These are phyloP conservation scores for Botrytis galanthina DNA, from an alignment of 2,329 filamentous ascomycete species.

Conservation along the genomic window DNA sequence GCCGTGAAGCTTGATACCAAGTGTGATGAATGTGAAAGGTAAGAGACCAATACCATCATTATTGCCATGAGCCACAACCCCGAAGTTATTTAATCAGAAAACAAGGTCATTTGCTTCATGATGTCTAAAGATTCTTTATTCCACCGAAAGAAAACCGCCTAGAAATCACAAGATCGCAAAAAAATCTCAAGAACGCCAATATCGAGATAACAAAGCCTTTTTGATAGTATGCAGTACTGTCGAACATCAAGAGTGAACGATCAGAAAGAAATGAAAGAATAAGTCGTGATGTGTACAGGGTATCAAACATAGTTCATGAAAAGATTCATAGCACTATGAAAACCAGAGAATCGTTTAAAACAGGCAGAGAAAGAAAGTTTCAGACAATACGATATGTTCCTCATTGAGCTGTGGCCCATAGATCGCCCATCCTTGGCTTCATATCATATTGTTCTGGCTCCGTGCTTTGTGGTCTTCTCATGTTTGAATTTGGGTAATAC, in stretches of 20 bases:
- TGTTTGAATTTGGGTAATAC: conserved; percentile 68
- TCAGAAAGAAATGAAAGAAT: conserved; percentile 16
- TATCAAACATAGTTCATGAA: conserved; percentile 32
- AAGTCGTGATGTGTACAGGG: conserved; percentile 33
- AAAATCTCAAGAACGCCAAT: conserved; percentile 12
- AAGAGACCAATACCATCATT: not conserved
- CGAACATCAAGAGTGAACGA: conserved; percentile 23
- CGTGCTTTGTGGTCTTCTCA: conserved; percentile 72
- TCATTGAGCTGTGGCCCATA: conserved; percentile 53
- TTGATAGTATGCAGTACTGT: conserved; percentile 28
- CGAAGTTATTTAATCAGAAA: not conserved
- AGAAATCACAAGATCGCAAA: not conserved
- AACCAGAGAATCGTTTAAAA: not conserved
- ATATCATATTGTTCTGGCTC: conserved; percentile 67
- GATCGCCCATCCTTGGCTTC: conserved; percentile 55
- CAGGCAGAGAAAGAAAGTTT: not conserved
- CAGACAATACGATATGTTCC: not conserved
- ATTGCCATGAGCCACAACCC: conserved; percentile 6
- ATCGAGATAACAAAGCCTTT: conserved; percentile 18
- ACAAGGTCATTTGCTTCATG: not conserved
- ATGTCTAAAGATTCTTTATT: conserved; percentile 2
- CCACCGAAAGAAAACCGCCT: not conserved
- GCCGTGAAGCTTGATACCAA: not conserved
- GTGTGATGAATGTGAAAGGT: not conserved
- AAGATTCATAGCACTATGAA: conserved; percentile 18